Base-by-base conservation (phyloP, 345 rosid genomes). In the Luvunga scandens region DNA sequence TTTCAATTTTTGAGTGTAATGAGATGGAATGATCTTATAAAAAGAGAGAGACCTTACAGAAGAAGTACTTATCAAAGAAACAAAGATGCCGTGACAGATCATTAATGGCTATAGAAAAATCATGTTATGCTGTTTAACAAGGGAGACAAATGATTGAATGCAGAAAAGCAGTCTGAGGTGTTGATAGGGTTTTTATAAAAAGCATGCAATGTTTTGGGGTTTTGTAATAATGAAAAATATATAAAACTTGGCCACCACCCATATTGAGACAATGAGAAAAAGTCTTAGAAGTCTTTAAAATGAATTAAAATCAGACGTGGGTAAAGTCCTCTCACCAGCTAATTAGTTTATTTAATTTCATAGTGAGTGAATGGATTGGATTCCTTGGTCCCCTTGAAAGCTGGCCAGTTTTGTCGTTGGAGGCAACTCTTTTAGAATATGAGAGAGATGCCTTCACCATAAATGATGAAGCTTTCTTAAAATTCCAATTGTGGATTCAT, bases 331-430 rank as follows among this genome's bases (percentile, higher is more conserved):
- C 72, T 74, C 18, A 13, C 62, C 28, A 3, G 28, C 30, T 16
- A 63, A 65, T 65, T 65, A 16, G 5, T 16, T 50, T 3, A 50
- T 50, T 50, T 50, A 18, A 53, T 45, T 10, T 30, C 63, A 69
- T 76, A 72, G 19, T 55, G 72, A 9, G 14, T 31, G 57, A 62
- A 66, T 25, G 21, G 70, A 84, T 66, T 48, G 69, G 86, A 83
- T 83, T 86, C 81, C 80, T 61, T 71, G 81, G 84, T 69, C 57
- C 85, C 83, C 85, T 67, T 48, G 42, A 71, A 85, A 81, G 87
- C 90, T 83, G 89, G 83, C 85, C 77, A 80, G 73, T 87, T 85
- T 86, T 87, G 88, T 88, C 88, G 80, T 82, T 24, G 84, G 81
- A 77, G 76, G 75, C 79, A 78, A 84, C 87, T 77, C 74, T 78